phyloP scores from a whole-genome alignment of 1,284 basidiomycete species.

The Ceratobasidium theobromae region DNA sequence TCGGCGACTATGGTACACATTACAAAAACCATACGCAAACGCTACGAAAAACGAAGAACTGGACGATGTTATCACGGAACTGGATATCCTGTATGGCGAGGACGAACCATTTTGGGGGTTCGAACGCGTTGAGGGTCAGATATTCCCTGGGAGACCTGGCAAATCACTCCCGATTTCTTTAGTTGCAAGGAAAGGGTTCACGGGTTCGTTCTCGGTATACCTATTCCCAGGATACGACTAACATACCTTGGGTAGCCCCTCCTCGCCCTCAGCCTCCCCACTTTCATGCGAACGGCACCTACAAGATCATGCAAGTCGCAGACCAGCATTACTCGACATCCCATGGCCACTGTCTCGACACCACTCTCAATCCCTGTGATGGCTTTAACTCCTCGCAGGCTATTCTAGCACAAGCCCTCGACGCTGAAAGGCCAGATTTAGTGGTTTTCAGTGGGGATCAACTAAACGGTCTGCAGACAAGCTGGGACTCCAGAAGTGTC shows the following conservation, averaged over 20 bases:
- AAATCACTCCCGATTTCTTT: constrained; percentile 26
- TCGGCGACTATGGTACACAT: constrained; percentile 76
- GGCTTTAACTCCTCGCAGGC: constrained; percentile 75
- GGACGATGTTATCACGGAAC: constrained; percentile 71
- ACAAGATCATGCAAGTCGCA: constrained; percentile 88
- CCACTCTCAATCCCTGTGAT: constrained; percentile 47
- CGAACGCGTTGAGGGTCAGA: constrained; percentile 43
- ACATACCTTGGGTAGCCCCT: constrained; percentile 49
- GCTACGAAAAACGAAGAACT: constrained; percentile 60
- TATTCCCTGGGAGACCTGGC: constrained; percentile 18
- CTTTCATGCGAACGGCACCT: constrained; percentile 78
- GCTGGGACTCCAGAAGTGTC: constrained; percentile 84
- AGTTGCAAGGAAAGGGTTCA: constrained; percentile 26
- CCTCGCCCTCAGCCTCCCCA: constrained; percentile 72
- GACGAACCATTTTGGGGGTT: constrained; percentile 77
- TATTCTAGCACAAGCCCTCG: constrained; percentile 70
- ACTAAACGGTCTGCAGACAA: constrained; percentile 82
- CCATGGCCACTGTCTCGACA: constrained; percentile 71
- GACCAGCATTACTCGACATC: constrained; percentile 86
- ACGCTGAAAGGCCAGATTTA: constrained; percentile 83
- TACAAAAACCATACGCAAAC: constrained; percentile 59
- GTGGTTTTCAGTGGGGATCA: constrained; percentile 86
- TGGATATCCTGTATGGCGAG: constrained; percentile 84
- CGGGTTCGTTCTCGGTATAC: neutral
- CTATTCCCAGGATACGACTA: neutral